Evolutionary conservation across 2,329 filamentous ascomycete species (phyloP), one percentile per base, ranked within the genome.

Genomic region (Xylogone sp.): DNA sequence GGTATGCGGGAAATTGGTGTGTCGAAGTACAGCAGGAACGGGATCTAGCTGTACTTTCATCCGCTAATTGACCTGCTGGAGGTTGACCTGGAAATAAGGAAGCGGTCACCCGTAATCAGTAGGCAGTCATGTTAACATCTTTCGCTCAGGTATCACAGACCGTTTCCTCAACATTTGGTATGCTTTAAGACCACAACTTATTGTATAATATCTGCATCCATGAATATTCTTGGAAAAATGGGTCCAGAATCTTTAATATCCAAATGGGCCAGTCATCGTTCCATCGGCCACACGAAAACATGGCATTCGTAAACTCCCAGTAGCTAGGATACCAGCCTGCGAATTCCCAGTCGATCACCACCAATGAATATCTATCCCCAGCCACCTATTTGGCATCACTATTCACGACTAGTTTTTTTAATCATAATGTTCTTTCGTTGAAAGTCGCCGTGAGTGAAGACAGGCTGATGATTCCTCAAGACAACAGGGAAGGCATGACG

Each of bases 331-430:
- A 69, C 68, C 66, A 72, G 27, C 68, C 68, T 19, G 68, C 61
- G 43, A 52, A 66, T 50, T 72, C 70, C 71, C 68, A 74, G 61
- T 72, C 69, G 48, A 75, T 63, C 18, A 75, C 57, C 6, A 65
- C 62, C 1, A 70, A 54, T 47, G 24, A 27, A 27, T 27, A 10
- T 27, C 6, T 27, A 27, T 27, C 24, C n/a, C n/a, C n/a, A n/a
- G n/a, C n/a, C n/a, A n/a, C 16, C 53, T 50, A 20, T 56, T 19
- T 21, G 18, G 24, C 5, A 27, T 27, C 10, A 27, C 24, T 6
- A 27, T 27, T 27, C 24, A 43, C 64, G 52, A 1, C 44, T 43
- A 21, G 45, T 43, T 20, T 49, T 49, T 20, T 50, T 54, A 20
- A 69, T 43, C 48, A 70, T 62, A 48, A 70, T 62, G 49, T 69